Evolutionary conservation across 2,329 filamentous ascomycete species (phyloP).

Genomic region (Aspergillus sclerotialis): DNA sequence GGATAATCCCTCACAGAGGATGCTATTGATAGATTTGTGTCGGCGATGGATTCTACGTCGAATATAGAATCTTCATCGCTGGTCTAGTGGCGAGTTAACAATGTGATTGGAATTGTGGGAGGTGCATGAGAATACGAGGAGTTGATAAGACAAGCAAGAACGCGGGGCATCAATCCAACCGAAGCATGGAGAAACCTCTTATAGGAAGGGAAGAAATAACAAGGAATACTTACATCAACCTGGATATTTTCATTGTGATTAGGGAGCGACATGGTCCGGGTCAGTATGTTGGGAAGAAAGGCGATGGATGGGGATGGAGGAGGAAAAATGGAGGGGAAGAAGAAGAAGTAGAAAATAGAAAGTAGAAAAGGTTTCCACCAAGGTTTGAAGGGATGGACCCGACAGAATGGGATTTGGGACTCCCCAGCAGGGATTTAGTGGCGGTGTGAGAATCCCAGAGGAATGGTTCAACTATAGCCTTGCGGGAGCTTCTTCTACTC

Average conservation of each 20-base stretch:
- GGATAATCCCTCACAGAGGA: conserved; percentile 33
- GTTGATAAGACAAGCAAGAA: conserved; percentile 1
- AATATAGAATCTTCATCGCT: conserved; percentile 29
- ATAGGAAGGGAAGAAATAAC: neutral
- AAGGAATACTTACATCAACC: conserved; percentile 21
- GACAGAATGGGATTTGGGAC: conserved; percentile 3
- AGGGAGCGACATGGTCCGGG: conserved; percentile 19
- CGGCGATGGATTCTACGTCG: conserved; percentile 26
- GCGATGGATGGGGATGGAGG: neutral
- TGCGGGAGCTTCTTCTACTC: too few relatives aligned
- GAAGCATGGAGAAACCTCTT: too few relatives aligned
- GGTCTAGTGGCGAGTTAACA: conserved; percentile 14
- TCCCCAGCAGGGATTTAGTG: conserved; percentile 2
- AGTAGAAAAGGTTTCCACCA: too few relatives aligned
- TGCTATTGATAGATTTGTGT: conserved; percentile 34
- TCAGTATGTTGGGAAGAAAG: neutral
- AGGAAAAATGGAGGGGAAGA: conserved; percentile 2
- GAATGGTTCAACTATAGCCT: conserved; percentile 1
- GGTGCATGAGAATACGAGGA: neutral
- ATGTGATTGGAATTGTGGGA: neutral
- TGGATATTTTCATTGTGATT: conserved; percentile 25
- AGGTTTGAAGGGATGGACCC: too few relatives aligned
- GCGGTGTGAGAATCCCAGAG: conserved; percentile 2
- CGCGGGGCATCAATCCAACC: too few relatives aligned
- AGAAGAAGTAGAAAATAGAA: conserved; percentile 4